Conservation (phyloP, 2,329 filamentous ascomycete species). For the Pseudogymnoascus sp. region DNA sequence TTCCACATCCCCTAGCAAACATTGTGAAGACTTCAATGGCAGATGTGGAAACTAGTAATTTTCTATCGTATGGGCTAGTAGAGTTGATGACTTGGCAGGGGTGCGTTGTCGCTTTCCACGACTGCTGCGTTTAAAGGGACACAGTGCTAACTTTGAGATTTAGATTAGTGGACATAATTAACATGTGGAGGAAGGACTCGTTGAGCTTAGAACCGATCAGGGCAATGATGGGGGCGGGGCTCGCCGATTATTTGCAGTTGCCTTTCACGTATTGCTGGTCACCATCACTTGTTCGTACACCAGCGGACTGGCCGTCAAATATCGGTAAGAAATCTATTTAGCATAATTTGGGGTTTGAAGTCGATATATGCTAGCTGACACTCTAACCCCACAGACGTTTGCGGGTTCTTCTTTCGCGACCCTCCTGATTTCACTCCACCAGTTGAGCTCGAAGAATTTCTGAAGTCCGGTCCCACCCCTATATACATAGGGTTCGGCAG, state of each 20-base stretch:
- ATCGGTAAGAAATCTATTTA: conserved; percentile 23
- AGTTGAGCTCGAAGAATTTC: conserved; percentile 36
- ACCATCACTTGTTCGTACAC: conserved; percentile 35
- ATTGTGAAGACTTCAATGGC: conserved; percentile 30
- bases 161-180: conserved; percentile 67
- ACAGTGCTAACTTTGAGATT: background rate
- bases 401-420: conserved; percentile 40
- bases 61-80: conserved; percentile 40
- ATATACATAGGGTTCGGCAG: conserved; percentile 52
- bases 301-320: conserved; percentile 34
- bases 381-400: conserved; percentile 26
- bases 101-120: conserved; percentile 20
- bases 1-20: conserved; percentile 39
- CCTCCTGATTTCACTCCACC: conserved; percentile 35
- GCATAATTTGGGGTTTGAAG: background rate
- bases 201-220: conserved; percentile 11
- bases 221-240: conserved; percentile 2
- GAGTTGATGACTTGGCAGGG: conserved; percentile 46
- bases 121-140: background rate
- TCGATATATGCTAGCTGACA: background rate
- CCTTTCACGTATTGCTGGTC: conserved; percentile 25
- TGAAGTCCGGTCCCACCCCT: conserved; percentile 41
- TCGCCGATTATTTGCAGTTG: conserved; percentile 10
- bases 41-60: conserved; percentile 35
- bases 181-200: conserved; percentile 11